These are phyloP conservation scores for Cucurbita pepo DNA, from an alignment of 306 rosid species.

Conservation along the genomic window DNA sequence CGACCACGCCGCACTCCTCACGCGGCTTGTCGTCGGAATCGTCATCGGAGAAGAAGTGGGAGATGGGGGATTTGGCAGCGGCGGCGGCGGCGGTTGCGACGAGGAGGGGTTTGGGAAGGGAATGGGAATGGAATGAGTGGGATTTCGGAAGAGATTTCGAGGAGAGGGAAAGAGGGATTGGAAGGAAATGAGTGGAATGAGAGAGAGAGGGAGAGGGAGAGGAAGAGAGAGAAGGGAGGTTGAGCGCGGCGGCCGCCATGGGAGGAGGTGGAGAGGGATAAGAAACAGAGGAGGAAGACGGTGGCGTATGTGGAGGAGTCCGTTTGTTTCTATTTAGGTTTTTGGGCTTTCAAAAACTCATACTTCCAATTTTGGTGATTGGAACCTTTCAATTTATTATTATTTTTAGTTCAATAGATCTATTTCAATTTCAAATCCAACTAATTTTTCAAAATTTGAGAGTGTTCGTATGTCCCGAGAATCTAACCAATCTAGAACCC, in stretches of 20 bases:
- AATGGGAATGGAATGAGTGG: not conserved
- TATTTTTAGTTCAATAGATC: too few relatives aligned
- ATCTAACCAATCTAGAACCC: too few relatives aligned
- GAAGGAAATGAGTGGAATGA: conserved; percentile 2
- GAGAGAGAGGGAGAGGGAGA: conserved; percentile 6
- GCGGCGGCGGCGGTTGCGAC: conserved; percentile 6
- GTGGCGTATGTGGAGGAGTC: not conserved
- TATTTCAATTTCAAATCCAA: too few relatives aligned
- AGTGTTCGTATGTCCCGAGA: too few relatives aligned
- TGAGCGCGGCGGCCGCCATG: conserved; percentile 25
- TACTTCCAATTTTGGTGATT: too few relatives aligned
- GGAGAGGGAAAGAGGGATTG: conserved; percentile 8
- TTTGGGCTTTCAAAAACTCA: not conserved
- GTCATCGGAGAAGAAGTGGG: conserved; percentile 10
- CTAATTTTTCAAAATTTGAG: too few relatives aligned
- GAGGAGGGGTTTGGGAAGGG: not conserved
- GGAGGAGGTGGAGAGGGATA: not conserved
- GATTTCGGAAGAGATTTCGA: conserved; percentile 12
- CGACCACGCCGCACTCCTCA: conserved; percentile 91
- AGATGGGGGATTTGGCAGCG: conserved; percentile 24
- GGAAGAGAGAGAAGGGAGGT: conserved; percentile 17
- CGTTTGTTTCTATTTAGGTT: not conserved
- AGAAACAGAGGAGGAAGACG: not conserved
- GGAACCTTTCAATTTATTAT: too few relatives aligned
- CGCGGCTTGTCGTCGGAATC: conserved; percentile 60